Base-by-base conservation (phyloP, 345 rosid species). In the Capsella bursapastoris region DNA sequence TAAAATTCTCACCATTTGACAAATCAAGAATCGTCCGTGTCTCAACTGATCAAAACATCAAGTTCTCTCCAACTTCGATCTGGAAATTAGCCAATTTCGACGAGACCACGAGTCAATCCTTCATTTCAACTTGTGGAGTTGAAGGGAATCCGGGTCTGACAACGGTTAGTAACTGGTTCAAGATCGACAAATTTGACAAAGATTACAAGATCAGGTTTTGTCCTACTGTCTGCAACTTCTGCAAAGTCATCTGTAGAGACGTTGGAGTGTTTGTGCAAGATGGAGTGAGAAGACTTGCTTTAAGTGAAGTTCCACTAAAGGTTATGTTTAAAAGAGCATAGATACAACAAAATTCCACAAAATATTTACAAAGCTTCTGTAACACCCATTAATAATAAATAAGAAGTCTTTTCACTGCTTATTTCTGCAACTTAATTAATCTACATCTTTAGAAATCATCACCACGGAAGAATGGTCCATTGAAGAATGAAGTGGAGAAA, bases 391-490 rank as follows among this genome's bases (percentile, higher is more conserved):
- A 50, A 0, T 34, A 65, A 16, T 65, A 40, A 44, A 53, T 27
- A 57, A 70, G 28, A 22, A 15, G 65, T 11, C 4, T 16, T 48
- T 68, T 8, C 74, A 75, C 16, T 25, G 47, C 34, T 68, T 60
- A 63, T 75, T 67, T 75, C 44, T 51, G 15, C 18, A 12, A 43
- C 64, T n/a, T 50, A 8, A 51, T 2, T 50, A 8, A 51, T 57
- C 73, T 29, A 76, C 12, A 55, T 55, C 74, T 52, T 79, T 81
- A 90, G 69, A 89, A 5, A 47, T 72, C 75, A 37, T 84, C 73
- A 29, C 91, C 96, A 58, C 96, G 85, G 84, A 94, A 94, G 81
- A 63, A 94, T 0, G 98, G 98, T 3, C 74, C 87, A 50, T 84
- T 77, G 31, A 94, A 84, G 79, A 93, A 88, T 0, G 98, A 80